These are phyloP conservation scores for Calonectria pseudoreteaudii DNA, from an alignment of 2,329 filamentous ascomycete species.

Conservation along the genomic window DNA sequence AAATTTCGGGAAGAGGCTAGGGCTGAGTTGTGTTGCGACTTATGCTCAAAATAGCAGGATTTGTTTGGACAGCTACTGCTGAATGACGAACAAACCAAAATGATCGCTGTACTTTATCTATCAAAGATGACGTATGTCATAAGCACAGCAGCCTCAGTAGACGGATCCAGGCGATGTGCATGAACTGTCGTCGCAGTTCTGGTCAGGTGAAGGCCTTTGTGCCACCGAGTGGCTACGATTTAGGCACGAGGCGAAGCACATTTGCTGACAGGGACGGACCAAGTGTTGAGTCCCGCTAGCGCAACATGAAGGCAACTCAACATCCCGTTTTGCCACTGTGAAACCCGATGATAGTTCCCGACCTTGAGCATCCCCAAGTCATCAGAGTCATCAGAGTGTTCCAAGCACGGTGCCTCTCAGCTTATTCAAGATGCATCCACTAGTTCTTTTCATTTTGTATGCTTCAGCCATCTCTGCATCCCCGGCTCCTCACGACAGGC, in stretches of 20 bases:
- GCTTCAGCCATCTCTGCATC: neutral
- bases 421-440: neutral
- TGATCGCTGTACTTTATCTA: neutral
- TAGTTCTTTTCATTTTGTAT: neutral
- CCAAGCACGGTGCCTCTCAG: neutral
- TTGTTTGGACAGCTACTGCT: neutral
- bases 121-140: neutral
- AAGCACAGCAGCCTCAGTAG: neutral
- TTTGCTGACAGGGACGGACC: neutral
- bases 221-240: neutral
- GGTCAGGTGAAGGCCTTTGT: neutral
- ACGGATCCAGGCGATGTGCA: neutral
- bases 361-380: too few relatives aligned
- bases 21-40: neutral
- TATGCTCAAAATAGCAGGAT: neutral
- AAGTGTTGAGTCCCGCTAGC: neutral
- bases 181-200: neutral
- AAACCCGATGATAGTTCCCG: neutral
- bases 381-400: neutral
- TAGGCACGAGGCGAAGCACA: neutral
- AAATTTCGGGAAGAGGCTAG: neutral
- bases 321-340: neutral
- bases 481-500: neutral
- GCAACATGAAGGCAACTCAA: neutral
- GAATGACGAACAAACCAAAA: neutral